Evolutionary conservation across 1,139 yeast species (phyloP), one percentile per base, ranked within the genome.

Genomic region (Groenewaldozyma sp.): DNA sequence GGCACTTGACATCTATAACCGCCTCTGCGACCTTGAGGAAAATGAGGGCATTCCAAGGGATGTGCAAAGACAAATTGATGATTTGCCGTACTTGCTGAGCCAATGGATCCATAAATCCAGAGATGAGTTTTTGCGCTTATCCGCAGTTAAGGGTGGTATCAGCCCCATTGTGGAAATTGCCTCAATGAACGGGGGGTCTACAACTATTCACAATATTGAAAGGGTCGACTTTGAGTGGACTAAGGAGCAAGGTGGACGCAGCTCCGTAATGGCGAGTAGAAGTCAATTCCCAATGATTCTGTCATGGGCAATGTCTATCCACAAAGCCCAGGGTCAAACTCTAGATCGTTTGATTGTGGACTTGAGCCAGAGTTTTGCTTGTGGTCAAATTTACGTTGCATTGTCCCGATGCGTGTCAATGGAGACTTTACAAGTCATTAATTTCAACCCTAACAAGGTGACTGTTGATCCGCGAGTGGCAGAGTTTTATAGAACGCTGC

Each of bases 271-370:
- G n/a, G n/a, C n/a, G n/a, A n/a, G n/a, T n/a, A 69, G 93, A 49
- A 52, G 47, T 0, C 95, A 86, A 56, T 51, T 83, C 3, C 96
- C 95, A 0, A 64, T 86, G 28, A 65, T 83, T 40, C 65, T 82
- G 28, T 78, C 95, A 10, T 86, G 95, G 94, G 94, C 95, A 0
- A 62, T 86, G 52, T 83, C 95, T 0, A 86, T 86, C 39, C 96
- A 86, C 59, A 86, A 86, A 54, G 79, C 95, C 0, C 96, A 86
- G 60, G 96, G 96, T 1, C 95, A 86, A 62, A 83, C 96, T 0
- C 69, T 86, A 38, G 78, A 75, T 31, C 62, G 93, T 42, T 78
- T 86, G n/a, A 71, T 74, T 47, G 91, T 86, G 3, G 93, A 86
- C 53, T 63, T 86, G 41, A 65, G 71, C 24, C 72, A 70, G 48